Base-by-base conservation (phyloP, 805 yeast genomes). In the Lipomyces chichibuensis region DNA sequence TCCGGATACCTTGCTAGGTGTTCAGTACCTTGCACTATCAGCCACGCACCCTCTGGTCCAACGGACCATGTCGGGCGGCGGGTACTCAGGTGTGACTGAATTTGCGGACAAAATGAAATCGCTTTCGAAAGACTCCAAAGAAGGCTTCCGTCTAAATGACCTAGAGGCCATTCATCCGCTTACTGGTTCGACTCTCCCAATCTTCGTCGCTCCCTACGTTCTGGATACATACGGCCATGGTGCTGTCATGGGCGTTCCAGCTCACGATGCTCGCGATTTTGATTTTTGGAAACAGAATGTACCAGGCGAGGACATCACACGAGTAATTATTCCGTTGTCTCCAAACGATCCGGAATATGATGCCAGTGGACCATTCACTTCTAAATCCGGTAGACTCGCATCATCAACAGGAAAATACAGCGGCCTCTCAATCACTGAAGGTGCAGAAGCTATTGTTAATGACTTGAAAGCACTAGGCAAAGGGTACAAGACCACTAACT, bases 191-290 rank as follows among this genome's bases (percentile, higher is more conserved):
- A 65, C 63, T 17, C 66, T 94, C 4, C 98, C 98, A 0, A 86
- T 94, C 0, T 95, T 85, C 79, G 93, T 84, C 1, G 97, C 98
- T 0, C 97, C 97, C 0, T 95, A 93, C 77, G 98, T 94, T 0
- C 76, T 94, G 46, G 87, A 90, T 3, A 80, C 84, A 2, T 94
- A 94, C 75, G 98, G 98, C 0, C 86, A 86, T 65, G 97, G 97
- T 52, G 97, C 97, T 0, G 98, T 94, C 0, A 94, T 95, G 98
- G 99, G 99, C 1, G 91, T 96, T 73, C 99, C 99, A 1, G 97
- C 90, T 0, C 98, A 93, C 77, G 98, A 95, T 77, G 80, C 81
- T 57, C 83, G 98, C 68, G 99, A 95, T 75, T 85, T 75, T 72
- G 90, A 83, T 7, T 94, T 95, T 75, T 94, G 98, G 97, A 72